Conservation (phyloP, 1,284 basidiomycete species). For the Ustilago curta region DNA sequence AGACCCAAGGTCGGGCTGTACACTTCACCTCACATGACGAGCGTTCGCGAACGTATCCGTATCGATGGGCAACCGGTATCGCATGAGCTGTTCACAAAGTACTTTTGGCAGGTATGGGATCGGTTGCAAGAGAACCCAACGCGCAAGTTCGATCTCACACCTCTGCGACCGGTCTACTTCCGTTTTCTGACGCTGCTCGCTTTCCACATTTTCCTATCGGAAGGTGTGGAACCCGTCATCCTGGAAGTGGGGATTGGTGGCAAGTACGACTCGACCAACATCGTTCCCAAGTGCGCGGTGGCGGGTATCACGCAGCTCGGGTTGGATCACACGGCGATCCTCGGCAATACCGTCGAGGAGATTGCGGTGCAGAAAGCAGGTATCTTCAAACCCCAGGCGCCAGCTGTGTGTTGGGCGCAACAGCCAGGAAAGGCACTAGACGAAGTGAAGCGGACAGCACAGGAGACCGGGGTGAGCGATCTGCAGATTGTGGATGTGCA, state of each 20-base stretch:
- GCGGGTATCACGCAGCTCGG: constrained; percentile 92
- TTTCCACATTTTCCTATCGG: constrained; percentile 86
- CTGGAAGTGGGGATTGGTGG: constrained; percentile 98
- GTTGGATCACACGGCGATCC: constrained; percentile 89
- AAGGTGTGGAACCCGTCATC: constrained; percentile 86
- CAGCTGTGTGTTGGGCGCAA: constrained; percentile 86
- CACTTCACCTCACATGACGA: constrained; percentile 95
- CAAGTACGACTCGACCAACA: constrained; percentile 93
- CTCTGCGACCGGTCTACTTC: constrained; percentile 90
- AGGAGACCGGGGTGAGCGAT: constrained; percentile 73
- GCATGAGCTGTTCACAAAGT: constrained; percentile 87
- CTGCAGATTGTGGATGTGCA: constrained; percentile 40
- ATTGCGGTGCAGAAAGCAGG: constrained; percentile 97
- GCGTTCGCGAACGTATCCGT: constrained; percentile 93
- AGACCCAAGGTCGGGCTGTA: constrained; percentile 77
- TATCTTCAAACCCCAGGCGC: constrained; percentile 91
- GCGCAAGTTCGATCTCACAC: constrained; percentile 70
- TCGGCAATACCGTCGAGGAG: constrained; percentile 88
- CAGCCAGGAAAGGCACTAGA: constrained; percentile 80
- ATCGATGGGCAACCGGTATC: constrained; percentile 90
- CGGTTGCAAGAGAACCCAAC: constrained; percentile 77
- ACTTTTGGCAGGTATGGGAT: constrained; percentile 98
- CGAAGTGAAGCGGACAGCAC: constrained; percentile 78
- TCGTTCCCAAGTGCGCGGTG: constrained; percentile 88
- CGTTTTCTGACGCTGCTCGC: constrained; percentile 91